These are phyloP conservation scores for Pseudopithomyces maydicus DNA, from an alignment of 2,329 filamentous ascomycete genomes.

Conservation along the genomic window DNA sequence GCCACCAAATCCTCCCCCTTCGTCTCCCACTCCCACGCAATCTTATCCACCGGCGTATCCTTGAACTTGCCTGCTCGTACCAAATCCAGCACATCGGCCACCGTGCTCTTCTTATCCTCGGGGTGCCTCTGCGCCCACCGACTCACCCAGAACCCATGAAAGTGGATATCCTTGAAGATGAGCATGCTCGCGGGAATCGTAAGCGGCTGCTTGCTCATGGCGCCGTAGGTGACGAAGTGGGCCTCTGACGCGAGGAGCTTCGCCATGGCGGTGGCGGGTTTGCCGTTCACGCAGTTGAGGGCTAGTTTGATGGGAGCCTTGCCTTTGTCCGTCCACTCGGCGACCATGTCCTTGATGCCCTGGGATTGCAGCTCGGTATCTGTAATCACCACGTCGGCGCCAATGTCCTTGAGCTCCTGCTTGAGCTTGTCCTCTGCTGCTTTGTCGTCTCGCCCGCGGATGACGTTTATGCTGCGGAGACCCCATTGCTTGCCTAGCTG, in stretches of 20 bases:
- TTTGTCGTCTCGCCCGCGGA: constrained; percentile 76
- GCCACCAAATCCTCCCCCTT: constrained; percentile 69
- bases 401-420: constrained; percentile 63
- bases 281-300: constrained; percentile 93
- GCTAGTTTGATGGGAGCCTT: constrained; percentile 76
- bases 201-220: constrained; percentile 89
- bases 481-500: constrained; percentile 88
- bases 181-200: constrained; percentile 79
- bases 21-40: constrained; percentile 84
- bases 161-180: constrained; percentile 91
- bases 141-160: constrained; percentile 94
- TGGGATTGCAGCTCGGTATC: constrained; percentile 65
- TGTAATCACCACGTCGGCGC: constrained; percentile 67
- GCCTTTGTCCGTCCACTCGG: constrained; percentile 71
- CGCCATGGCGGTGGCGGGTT: constrained; percentile 77
- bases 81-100: constrained; percentile 82
- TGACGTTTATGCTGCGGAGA: constrained; percentile 85
- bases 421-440: constrained; percentile 70
- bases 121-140: constrained; percentile 81
- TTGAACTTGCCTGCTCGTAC: constrained; percentile 77
- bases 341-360: constrained; percentile 66
- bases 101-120: constrained; percentile 74
- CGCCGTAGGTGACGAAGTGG: constrained; percentile 90
- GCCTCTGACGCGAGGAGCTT: constrained; percentile 70
- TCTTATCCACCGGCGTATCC: constrained; percentile 80